A percentile compares a stretch with the other conserved stretches of the same genome.
These are phyloP conservation scores for Pseudotulostoma volvatum DNA, from an alignment of 495 filamentous ascomycete genomes.

Conservation along the genomic window DNA sequence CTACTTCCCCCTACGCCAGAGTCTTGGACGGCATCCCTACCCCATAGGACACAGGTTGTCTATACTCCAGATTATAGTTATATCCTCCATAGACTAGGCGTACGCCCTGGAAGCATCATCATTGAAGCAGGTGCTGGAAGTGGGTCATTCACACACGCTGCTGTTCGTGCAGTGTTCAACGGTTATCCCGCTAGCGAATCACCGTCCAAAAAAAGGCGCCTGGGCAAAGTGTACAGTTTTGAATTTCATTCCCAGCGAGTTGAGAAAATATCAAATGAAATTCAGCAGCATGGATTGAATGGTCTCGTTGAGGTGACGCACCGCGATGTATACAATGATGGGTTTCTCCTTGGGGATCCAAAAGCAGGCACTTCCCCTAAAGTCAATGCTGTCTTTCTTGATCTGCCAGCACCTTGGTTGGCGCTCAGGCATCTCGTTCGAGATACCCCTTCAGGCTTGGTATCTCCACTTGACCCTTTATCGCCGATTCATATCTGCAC, in stretches of 20 bases:
- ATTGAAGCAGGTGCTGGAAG: constrained; percentile 93
- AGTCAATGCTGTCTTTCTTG: constrained; percentile 75
- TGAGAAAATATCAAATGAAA: constrained; percentile 53
- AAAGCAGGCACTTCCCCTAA: constrained; percentile 37
- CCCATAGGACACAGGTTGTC: constrained; percentile 92
- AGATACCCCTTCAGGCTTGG: constrained; percentile 19
- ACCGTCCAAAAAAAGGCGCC: constrained; percentile 15
- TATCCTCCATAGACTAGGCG: constrained; percentile 73
- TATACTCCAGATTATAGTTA: constrained; percentile 97
- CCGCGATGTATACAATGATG: constrained; percentile 78
- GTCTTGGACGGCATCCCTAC: constrained; percentile 76
- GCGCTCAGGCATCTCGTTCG: constrained; percentile 74
- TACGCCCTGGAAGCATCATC: constrained; percentile 57
- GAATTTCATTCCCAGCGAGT: constrained; percentile 78
- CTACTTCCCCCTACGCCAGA: constrained; percentile 84
- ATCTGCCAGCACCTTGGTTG: constrained; percentile 84
- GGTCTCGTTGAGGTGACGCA: constrained; percentile 66
- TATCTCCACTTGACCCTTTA: constrained; percentile 53
- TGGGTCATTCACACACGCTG: constrained; percentile 87
- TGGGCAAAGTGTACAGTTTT: constrained; percentile 78
- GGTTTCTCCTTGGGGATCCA: constrained; percentile 42
- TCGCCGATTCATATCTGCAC: constrained; percentile 64
- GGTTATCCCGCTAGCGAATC: constrained; percentile 40
- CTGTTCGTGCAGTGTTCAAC: constrained; percentile 73
- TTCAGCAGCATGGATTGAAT: constrained; percentile 55